phyloP scores from a whole-genome alignment of 495 filamentous ascomycete genomes.

The Xylaria intraflava region DNA sequence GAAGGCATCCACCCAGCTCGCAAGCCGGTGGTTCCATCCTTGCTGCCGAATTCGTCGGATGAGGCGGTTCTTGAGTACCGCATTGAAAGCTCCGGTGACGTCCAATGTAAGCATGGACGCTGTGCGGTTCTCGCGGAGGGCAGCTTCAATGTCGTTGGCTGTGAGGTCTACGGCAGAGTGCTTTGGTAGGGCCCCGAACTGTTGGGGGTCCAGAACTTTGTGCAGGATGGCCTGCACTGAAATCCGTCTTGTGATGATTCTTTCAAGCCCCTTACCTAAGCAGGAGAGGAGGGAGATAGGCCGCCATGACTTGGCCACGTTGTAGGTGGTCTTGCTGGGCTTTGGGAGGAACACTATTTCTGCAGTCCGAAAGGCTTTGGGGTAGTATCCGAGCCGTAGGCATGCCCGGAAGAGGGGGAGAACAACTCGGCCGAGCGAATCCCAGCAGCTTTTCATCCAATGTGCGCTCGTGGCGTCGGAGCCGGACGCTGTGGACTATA shows the following conservation, averaged over 20 bases:
- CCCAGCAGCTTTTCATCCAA: neutral
- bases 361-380: neutral
- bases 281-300: slow-evolving; percentile 5
- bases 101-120: neutral
- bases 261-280: neutral
- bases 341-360: neutral
- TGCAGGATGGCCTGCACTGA: neutral
- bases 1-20: neutral
- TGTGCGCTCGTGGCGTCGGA: neutral
- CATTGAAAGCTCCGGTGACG: neutral
- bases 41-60: neutral
- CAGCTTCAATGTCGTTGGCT: neutral
- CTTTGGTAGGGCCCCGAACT: neutral
- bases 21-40: neutral
- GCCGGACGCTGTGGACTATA: neutral
- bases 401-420: neutral
- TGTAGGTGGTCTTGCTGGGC: slow-evolving; percentile 1
- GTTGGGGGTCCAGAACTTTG: neutral
- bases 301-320: neutral
- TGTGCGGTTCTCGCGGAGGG: neutral
- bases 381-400: neutral
- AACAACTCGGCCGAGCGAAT: neutral
- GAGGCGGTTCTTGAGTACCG: no score
- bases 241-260: neutral
- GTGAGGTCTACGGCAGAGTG: neutral